These are phyloP conservation scores for Maudiozyma saulgeensis DNA, from an alignment of 805 yeast genomes.

Conservation along the genomic window DNA sequence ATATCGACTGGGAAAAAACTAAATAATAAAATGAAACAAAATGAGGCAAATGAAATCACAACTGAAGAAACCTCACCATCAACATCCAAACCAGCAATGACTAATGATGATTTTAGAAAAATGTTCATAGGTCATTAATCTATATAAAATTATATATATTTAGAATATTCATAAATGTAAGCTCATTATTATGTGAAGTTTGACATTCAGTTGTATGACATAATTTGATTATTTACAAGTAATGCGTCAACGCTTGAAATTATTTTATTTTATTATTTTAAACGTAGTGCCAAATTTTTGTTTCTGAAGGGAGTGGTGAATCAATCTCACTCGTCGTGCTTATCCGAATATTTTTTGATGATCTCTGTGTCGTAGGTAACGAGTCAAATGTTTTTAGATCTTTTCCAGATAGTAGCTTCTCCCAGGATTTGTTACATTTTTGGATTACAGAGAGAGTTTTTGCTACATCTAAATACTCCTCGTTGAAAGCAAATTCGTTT, in stretches of 20 bases:
- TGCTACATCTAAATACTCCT: conserved; percentile 48
- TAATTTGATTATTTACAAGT: not conserved
- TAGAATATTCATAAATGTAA: no score
- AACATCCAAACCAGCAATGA: conserved; percentile 11
- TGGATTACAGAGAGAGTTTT: conserved; percentile 51
- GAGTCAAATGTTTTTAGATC: conserved; percentile 12
- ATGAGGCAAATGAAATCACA: not conserved
- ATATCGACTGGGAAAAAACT: not conserved
- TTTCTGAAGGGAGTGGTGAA: conserved; percentile 33
- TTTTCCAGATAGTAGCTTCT: conserved; percentile 37
- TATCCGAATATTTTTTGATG: conserved; percentile 35
- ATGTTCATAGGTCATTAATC: conserved; percentile 25
- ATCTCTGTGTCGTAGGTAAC: conserved; percentile 36
- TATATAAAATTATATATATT: not conserved
- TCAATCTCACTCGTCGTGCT: conserved; percentile 11
- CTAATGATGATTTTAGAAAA: conserved; percentile 33
- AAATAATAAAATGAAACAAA: not conserved
- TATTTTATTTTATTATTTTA: not conserved
- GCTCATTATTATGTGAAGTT: not conserved
- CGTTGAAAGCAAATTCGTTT: conserved; percentile 67
- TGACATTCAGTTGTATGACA: not conserved
- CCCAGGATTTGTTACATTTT: conserved; percentile 67
- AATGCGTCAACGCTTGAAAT: not conserved
- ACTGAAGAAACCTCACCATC: not conserved
- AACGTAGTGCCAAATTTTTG: conserved; percentile 30